phyloP scores from a whole-genome alignment of 352 stramenopile species.

The Globisporangium viniferum region DNA sequence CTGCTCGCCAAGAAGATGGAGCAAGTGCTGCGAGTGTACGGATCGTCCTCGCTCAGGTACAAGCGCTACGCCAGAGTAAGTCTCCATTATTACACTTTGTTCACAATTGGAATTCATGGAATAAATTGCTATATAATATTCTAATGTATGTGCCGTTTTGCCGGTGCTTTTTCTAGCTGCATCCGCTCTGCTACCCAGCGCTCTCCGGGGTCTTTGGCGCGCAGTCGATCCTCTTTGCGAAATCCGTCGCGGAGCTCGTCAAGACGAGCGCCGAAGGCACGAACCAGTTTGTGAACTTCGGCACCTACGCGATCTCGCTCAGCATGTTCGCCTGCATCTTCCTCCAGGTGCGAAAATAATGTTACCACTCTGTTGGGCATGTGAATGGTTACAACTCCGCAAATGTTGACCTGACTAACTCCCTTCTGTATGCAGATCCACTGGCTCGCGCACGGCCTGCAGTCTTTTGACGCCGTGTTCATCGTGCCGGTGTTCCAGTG shows the following conservation, averaged over 20 bases:
- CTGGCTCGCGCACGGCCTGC: constrained; percentile 79
- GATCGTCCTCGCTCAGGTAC: constrained; percentile 44
- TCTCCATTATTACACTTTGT: not conserved
- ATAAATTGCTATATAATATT: too few relatives aligned
- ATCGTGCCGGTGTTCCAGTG: constrained; percentile 85
- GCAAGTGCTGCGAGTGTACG: constrained; percentile 31
- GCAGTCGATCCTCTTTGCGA: constrained; percentile 81
- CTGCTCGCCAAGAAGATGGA: constrained; percentile 45
- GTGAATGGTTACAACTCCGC: not conserved
- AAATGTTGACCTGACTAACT: not conserved
- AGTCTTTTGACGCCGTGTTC: constrained; percentile 85
- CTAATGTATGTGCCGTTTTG: not conserved
- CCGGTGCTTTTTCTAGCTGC: constrained; percentile 22
- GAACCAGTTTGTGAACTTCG: constrained; percentile 66
- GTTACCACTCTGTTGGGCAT: not conserved
- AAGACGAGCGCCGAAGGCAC: constrained; percentile 75
- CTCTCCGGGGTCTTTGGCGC: constrained; percentile 75
- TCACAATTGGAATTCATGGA: not conserved
- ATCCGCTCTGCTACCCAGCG: constrained; percentile 69
- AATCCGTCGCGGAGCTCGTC: constrained; percentile 77
- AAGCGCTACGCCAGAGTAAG: constrained; percentile 41
- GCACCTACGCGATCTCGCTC: constrained; percentile 78
- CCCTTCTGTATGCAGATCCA: constrained; percentile 45
- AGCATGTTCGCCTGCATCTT: constrained; percentile 81
- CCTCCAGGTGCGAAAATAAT: constrained; percentile 41